Base-by-base conservation (phyloP, 306 rosid species). In the Lablab purpureus region DNA sequence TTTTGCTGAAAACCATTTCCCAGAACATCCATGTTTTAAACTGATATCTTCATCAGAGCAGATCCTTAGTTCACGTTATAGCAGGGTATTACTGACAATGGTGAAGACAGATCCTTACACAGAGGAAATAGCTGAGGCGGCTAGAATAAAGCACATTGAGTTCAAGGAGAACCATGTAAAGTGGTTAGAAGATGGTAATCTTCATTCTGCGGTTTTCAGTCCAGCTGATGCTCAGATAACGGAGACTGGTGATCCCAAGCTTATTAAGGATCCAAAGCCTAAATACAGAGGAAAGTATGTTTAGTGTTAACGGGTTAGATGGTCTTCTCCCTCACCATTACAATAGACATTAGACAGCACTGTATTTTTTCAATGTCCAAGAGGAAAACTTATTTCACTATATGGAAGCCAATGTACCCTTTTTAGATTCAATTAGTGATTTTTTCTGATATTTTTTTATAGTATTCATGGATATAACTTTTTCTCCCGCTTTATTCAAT, bases 141-240 rank as follows among this genome's bases (percentile, higher is more conserved):
- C 98, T 66, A 84, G 86, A 78, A 6, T 85, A 47, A 85, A 84
- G 67, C 99, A 95, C 75, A 27, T 66, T 0, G 98, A 95, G 25
- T 95, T 95, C 83, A 87, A 80, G 85, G 98, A 91, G 83, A 95
- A 95, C 87, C 99, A 95, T 83, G 52, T 91, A 5, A 95, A 91
- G 81, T 95, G 99, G 98, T 82, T 92, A 81, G 94, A 91, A 80
- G 97, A 95, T 19, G 99, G 99, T 77, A 95, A 95, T 82, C 99
- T 95, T 82, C 99, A 92, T 83, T 90, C 99, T 79, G 97, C 92
- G 19, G 92, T 95, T 85, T 90, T 95, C 67, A 91, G 91, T 76
- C 92, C 97, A 0, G 73, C 64, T 7, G 89, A 87, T 85, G 46
- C 87, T 49, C 91, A 74, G 7, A 56, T 80, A 68, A 64, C 52